These are phyloP conservation scores for Solanum chiquidenum DNA, from an alignment of 257 asterid species.

Conservation along the genomic window DNA sequence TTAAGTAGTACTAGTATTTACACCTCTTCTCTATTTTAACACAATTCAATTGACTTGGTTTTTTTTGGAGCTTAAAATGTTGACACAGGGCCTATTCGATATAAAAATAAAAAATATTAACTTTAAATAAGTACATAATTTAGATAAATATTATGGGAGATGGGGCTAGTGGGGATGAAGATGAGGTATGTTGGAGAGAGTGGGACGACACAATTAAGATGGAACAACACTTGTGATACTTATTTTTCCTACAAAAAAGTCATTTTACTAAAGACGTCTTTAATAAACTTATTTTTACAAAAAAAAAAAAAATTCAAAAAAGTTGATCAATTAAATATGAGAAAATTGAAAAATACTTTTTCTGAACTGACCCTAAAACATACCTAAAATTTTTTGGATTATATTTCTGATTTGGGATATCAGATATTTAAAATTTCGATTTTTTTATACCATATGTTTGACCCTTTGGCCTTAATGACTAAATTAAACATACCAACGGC, in stretches of 20 bases:
- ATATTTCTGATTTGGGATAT: not conserved
- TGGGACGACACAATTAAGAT: not conserved
- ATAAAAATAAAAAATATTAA: not conserved
- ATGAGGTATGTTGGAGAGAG: not conserved
- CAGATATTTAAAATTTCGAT: not conserved
- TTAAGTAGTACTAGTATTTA: not conserved
- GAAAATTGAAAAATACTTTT: not conserved
- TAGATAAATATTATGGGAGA: not conserved
- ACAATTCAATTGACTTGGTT: not conserved
- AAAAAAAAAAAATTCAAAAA: not conserved
- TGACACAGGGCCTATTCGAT: not conserved
- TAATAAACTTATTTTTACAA: not conserved
- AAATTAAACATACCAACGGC: not conserved
- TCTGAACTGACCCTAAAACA: not conserved
- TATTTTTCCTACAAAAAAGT: not conserved
- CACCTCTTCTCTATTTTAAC: not conserved
- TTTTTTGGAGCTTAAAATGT: not conserved
- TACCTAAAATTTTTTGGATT: not conserved
- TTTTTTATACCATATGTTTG: not conserved
- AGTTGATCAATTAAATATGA: not conserved
- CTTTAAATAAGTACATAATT: not conserved
- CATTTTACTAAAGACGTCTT: not conserved
- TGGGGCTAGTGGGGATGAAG: not conserved
- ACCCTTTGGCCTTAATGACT: not conserved
- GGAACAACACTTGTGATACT: not conserved